Conservation (phyloP, 2,329 filamentous ascomycete genomes). For the Dendrostoma leiphaemia region DNA sequence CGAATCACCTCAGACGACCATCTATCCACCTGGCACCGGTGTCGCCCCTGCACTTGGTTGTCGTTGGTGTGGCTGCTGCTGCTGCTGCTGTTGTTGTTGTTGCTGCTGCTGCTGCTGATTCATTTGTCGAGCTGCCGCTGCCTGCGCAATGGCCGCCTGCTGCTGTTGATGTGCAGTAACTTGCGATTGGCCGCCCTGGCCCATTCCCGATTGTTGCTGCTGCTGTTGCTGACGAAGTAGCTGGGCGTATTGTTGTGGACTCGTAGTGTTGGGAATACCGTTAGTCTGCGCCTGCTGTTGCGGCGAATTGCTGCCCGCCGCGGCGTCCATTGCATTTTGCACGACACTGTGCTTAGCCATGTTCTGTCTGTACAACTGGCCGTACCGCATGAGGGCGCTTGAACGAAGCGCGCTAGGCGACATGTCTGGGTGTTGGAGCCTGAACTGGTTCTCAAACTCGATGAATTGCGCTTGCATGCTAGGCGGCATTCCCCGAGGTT, state of each 20-base stretch:
- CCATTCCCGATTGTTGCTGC: conserved; percentile 36
- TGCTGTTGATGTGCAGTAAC: background rate
- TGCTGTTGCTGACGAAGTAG: conserved; percentile 58
- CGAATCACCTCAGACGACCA: too few species aligned
- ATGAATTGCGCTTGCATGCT: conserved; percentile 47
- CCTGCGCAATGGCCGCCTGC: conserved; percentile 23
- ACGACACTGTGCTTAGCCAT: conserved; percentile 41
- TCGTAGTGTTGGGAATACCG: conserved; percentile 45
- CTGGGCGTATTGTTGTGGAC: conserved; percentile 60
- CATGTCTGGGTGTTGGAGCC: conserved; percentile 49
- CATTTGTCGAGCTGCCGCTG: conserved; percentile 26
- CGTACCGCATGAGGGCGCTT: conserved; percentile 49
- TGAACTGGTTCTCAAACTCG: conserved; percentile 51
- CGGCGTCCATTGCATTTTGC: conserved; percentile 54
- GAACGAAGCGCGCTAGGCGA: conserved; percentile 49
- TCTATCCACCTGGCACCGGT: conserved; percentile 12
- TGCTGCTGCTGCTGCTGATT: conserved; percentile 28
- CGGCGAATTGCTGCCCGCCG: conserved; percentile 47
- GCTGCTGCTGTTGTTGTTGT: conserved; percentile 22
- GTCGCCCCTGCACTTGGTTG: conserved; percentile 18
- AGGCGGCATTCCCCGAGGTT: conserved; percentile 42
- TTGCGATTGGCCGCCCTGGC: conserved; percentile 1
- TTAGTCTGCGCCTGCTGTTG: conserved; percentile 49
- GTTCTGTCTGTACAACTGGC: conserved; percentile 27
- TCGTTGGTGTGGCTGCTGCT: conserved; percentile 22